Evolutionary conservation across 768 basidiomycete species (phyloP).

Genomic region (Podaxis sp.): DNA sequence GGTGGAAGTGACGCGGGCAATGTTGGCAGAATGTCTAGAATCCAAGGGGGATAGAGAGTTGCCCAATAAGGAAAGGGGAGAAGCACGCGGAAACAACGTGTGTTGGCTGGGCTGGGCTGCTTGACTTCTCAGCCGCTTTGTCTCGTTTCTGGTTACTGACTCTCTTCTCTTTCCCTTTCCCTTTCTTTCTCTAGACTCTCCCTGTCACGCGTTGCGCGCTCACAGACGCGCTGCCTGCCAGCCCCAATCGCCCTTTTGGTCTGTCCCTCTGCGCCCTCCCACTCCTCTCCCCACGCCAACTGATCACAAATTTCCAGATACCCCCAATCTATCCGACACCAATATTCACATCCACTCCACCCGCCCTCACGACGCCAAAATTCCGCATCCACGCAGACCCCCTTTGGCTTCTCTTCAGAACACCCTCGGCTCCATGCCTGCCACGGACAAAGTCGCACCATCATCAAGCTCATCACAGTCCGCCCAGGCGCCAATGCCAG

Average conservation of each 20-base stretch:
- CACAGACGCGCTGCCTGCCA: constrained; percentile 23
- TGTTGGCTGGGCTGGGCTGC: constrained; percentile 8
- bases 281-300: constrained; percentile 9
- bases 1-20: constrained; percentile 2
- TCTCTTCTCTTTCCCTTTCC: constrained; percentile 22
- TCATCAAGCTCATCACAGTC: constrained; percentile 4
- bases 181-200: constrained; percentile 27
- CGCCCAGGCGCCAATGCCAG: background rate
- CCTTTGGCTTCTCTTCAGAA: constrained; percentile 6
- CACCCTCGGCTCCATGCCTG: constrained; percentile 5
- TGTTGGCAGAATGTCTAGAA: background rate
- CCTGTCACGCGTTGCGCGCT: constrained; percentile 26
- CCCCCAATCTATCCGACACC: constrained; percentile 23
- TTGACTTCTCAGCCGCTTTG: constrained; percentile 23
- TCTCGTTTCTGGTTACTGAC: constrained; percentile 22
- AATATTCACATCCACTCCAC: constrained; percentile 32
- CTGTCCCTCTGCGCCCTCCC: background rate
- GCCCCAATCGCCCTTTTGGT: background rate
- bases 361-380: constrained; percentile 20
- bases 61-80: constrained; percentile 3
- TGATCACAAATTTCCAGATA: constrained; percentile 23
- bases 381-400: constrained; percentile 13
- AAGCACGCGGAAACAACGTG: constrained; percentile 8
- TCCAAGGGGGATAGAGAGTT: no score
- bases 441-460: background rate